phyloP scores from a whole-genome alignment of 352 stramenopile species.

The Pythium scleroteichum region DNA sequence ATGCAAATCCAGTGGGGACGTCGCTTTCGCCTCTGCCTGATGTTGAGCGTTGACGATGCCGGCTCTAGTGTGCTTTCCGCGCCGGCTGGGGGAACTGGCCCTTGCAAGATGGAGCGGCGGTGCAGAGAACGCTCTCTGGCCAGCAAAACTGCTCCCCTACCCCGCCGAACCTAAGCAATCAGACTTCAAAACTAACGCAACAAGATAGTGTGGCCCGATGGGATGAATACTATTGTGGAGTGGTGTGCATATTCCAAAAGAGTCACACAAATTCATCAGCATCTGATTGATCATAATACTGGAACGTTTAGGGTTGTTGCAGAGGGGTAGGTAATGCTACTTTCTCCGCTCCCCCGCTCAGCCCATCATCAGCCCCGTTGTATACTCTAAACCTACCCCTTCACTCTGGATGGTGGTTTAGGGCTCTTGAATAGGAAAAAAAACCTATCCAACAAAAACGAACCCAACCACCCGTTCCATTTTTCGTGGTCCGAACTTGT shows the following conservation, averaged over 20 bases:
- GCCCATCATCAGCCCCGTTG: too few species aligned
- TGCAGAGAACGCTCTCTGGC: neutral
- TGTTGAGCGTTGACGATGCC: neutral
- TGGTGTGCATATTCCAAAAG: too few species aligned
- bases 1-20: slow-evolving; percentile 22
- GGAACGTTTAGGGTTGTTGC: neutral
- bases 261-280: too few species aligned
- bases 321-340: neutral
- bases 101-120: slow-evolving; percentile 2
- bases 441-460: too few species aligned
- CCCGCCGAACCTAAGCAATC: neutral
- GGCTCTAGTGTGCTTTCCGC: neutral
- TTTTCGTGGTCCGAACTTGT: too few species aligned
- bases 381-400: too few species aligned
- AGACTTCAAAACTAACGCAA: neutral
- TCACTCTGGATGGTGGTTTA: too few species aligned
- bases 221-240: slow-evolving; percentile 1
- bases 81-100: slow-evolving; percentile 13
- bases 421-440: too few species aligned
- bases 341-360: neutral
- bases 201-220: too few species aligned
- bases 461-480: too few species aligned
- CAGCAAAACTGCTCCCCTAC: neutral
- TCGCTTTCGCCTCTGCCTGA: neutral
- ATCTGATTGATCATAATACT: slow-evolving; percentile 2